Evolutionary conservation across 2,329 filamentous ascomycete species (phyloP).

Genomic region (Colletotrichum ledebouriae): DNA sequence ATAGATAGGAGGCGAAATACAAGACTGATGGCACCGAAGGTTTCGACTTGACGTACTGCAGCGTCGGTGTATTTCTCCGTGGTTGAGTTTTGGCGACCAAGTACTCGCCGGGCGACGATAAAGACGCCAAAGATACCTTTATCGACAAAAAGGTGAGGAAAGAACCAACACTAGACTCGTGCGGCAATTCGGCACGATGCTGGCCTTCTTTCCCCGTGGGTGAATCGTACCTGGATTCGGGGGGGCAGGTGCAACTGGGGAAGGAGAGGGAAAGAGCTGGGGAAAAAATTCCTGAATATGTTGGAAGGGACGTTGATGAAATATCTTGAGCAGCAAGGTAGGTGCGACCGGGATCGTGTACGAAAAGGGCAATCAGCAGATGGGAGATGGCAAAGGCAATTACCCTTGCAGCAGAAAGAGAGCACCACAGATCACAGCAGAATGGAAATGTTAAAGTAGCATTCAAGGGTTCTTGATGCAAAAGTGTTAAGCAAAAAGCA

Average conservation of each 20-base stretch:
- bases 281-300: constrained; percentile 3
- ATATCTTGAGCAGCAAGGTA: constrained; percentile 31
- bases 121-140: background rate
- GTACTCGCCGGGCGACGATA: too few relatives aligned
- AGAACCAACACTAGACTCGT: background rate
- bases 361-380: constrained; percentile 10
- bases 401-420: constrained; percentile 6
- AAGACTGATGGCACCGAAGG: background rate
- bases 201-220: constrained; percentile 26
- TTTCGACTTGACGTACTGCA: constrained; percentile 2
- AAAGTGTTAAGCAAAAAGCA: background rate
- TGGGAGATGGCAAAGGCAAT: constrained; percentile 25
- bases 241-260: constrained; percentile 23
- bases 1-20: constrained; percentile 1
- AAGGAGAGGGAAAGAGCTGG: constrained; percentile 31
- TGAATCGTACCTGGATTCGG: background rate
- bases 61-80: constrained; percentile 32
- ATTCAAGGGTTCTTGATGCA: background rate
- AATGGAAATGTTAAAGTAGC: constrained; percentile 16
- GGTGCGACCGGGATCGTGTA: constrained; percentile 11
- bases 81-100: background rate
- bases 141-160: background rate
- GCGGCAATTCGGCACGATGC: background rate
- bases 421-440: constrained; percentile 6
- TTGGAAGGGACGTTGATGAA: constrained; percentile 29